These are phyloP conservation scores for Penicillium fimorum DNA, from an alignment of 495 filamentous ascomycete genomes.

Conservation along the genomic window DNA sequence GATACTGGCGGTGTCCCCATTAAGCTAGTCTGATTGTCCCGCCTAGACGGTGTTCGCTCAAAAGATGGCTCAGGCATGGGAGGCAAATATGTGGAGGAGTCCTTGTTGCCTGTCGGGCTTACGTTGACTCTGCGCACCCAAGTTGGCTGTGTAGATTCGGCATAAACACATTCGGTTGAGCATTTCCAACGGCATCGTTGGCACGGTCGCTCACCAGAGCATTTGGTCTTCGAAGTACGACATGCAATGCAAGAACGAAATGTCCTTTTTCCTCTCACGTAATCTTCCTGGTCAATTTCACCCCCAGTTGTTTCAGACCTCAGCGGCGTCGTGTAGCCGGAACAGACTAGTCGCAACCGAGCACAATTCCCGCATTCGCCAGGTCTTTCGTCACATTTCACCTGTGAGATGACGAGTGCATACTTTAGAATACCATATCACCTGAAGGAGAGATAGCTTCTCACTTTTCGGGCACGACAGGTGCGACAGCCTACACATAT, in stretches of 20 bases:
- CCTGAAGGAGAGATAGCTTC: not conserved
- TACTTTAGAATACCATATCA: not conserved
- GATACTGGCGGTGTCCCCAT: not conserved
- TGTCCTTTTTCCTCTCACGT: conserved; percentile 27
- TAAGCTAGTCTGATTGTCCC: not conserved
- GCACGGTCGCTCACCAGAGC: conserved; percentile 38
- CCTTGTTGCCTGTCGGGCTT: not conserved
- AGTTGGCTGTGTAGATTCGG: conserved; percentile 28
- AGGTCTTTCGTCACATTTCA: conserved; percentile 33
- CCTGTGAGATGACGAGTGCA: conserved; percentile 15
- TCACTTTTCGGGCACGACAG: conserved; percentile 31
- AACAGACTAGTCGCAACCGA: conserved; percentile 26
- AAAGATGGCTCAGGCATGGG: conserved; percentile 1
- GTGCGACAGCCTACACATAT: conserved; percentile 26
- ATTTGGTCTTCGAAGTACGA: conserved; percentile 34
- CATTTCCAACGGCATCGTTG: conserved; percentile 27
- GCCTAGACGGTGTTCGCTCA: not conserved
- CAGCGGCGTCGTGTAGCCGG: conserved; percentile 19
- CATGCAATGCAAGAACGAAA: conserved; percentile 37
- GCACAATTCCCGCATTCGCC: conserved; percentile 30
- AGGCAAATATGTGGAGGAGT: not conserved
- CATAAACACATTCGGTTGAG: conserved; percentile 27
- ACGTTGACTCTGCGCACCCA: conserved; percentile 26
- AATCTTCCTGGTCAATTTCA: conserved; percentile 1
- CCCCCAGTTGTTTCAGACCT: conserved; percentile 2